A percentile compares a stretch with the other conserved stretches of the same genome.
Conservation (phyloP, 805 yeast genomes). For the Ogataea methylovora region DNA sequence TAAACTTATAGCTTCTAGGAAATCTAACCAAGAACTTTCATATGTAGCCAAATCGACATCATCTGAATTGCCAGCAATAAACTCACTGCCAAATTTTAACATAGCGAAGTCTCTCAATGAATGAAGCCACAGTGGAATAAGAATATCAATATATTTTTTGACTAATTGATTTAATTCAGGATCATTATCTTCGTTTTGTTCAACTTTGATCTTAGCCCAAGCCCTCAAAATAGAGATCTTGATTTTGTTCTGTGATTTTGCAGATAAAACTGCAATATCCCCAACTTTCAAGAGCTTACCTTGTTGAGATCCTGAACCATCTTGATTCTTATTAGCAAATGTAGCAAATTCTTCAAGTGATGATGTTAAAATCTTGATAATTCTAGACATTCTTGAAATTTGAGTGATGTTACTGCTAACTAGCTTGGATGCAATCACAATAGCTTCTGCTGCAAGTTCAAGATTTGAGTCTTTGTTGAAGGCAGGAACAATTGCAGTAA, state of each 20-base stretch:
- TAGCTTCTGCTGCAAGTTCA: slow-evolving; percentile 66
- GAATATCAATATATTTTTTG: slow-evolving; percentile 45
- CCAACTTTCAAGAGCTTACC: slow-evolving; percentile 43
- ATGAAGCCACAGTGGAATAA: slow-evolving; percentile 76
- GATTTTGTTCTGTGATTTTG: slow-evolving; percentile 41
- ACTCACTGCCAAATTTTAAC: slow-evolving; percentile 42
- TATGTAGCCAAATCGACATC: slow-evolving; percentile 40
- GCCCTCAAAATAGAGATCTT: slow-evolving; percentile 58
- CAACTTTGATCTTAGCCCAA: slow-evolving; percentile 58
- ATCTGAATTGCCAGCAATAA: slow-evolving; percentile 27
- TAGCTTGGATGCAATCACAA: slow-evolving; percentile 70
- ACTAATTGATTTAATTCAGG: slow-evolving; percentile 43
- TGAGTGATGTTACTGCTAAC: slow-evolving; percentile 53
- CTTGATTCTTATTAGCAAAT: slow-evolving; percentile 14
- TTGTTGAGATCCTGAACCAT: slow-evolving; percentile 17
- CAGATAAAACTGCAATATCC: slow-evolving; percentile 41
- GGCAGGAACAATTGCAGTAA: slow-evolving; percentile 83
- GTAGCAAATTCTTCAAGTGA: slow-evolving; percentile 53
- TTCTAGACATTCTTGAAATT: slow-evolving; percentile 40
- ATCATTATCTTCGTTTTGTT: slow-evolving; percentile 22
- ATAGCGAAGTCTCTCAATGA: slow-evolving; percentile 69
- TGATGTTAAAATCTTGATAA: slow-evolving; percentile 56
- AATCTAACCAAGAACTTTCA: slow-evolving; percentile 64
- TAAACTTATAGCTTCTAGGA: slow-evolving; percentile 68
- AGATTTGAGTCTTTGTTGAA: slow-evolving; percentile 70